phyloP scores from a whole-genome alignment of 2,329 filamentous ascomycete species.

The Ophiostoma populinum region DNA sequence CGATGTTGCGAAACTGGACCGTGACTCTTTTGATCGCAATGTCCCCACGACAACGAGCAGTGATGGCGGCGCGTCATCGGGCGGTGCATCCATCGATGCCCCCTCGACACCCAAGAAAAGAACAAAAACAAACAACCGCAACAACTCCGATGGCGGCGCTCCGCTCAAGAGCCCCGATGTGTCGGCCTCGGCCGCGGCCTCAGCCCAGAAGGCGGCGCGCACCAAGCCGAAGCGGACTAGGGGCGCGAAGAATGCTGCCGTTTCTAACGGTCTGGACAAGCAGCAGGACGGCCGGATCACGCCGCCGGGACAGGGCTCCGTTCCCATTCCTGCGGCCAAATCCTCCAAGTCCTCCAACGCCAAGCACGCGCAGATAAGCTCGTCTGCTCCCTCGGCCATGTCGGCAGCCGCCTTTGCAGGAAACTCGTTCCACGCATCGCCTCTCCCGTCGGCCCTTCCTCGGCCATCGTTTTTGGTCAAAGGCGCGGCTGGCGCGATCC shows the following conservation, averaged over 20 bases:
- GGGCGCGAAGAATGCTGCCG: conserved; percentile 16
- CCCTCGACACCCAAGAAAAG: conserved; percentile 10
- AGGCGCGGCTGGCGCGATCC: conserved; percentile 22
- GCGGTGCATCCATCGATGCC: neutral
- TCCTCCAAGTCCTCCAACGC: too few species aligned
- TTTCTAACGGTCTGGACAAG: conserved; percentile 25
- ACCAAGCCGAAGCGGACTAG: too few species aligned
- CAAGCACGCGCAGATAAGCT: neutral
- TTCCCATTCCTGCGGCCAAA: neutral
- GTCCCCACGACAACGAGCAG: neutral
- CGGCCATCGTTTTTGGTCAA: conserved; percentile 76
- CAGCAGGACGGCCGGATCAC: conserved; percentile 23
- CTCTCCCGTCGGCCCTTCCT: conserved; percentile 74
- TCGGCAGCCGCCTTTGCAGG: conserved; percentile 62
- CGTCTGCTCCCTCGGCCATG: neutral
- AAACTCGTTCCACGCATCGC: conserved; percentile 86
- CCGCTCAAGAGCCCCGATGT: conserved; percentile 13
- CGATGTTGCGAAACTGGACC: conserved; percentile 24
- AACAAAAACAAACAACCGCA: too few species aligned
- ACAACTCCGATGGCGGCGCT: neutral
- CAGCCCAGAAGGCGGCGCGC: too few species aligned
- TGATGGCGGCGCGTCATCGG: neutral
- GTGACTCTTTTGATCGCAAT: conserved; percentile 13
- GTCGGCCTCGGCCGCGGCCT: too few species aligned
- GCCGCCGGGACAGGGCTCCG: conserved; percentile 20